Base-by-base conservation (phyloP, 352 stramenopile genomes). In the Phytophthora rubi region DNA sequence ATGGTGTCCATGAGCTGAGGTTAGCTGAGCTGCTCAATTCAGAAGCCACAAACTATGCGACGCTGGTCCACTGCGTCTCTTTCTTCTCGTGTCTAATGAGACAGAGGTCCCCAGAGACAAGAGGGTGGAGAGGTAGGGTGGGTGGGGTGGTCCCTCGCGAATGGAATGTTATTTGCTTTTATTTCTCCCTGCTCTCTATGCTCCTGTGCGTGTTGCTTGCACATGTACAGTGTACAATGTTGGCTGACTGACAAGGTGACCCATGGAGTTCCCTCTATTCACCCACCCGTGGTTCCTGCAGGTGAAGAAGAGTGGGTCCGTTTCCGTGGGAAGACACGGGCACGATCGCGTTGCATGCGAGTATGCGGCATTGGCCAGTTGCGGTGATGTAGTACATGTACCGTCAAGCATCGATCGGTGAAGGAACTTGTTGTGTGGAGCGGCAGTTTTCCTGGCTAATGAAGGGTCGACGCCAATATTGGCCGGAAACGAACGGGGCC, bases 1-100 rank as follows among this genome's bases (percentile, higher is more conserved):
- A 82, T 83, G 78, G 61, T 85, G 67, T 83, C 78, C 28, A 80
- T 73, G 68, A 80, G 75, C 26, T 83, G 65, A 83, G 44, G n/a
- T 5, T 21, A 21, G 18, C 18, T 26, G 21, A 45, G 49, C 4
- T 32, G 28, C 15, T 8, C 21, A 18, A 32, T 32, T 54, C 48
- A 48, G 37, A 33, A 53, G 48, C 42, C 57, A 23, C 57, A 58
- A 26, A 42, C 21, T 59, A 44, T 45, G 45, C 47, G 54, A 65
- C 5, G 39, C 6, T 23, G 23, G 15, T 15, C 13, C 16, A 18
- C 56, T 59, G 12, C 35, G 35, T 54, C 54, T 53, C 53, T 49
- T 12, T 42, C 30, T 6, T 9, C 48, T 8, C 4, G 51, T 42
- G 28, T 56, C 18, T 30, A 44, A n/a, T 15, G 37, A 15, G 37